These are phyloP conservation scores for Saprolegnia parasitica DNA, from an alignment of 352 stramenopile genomes.

Conservation along the genomic window DNA sequence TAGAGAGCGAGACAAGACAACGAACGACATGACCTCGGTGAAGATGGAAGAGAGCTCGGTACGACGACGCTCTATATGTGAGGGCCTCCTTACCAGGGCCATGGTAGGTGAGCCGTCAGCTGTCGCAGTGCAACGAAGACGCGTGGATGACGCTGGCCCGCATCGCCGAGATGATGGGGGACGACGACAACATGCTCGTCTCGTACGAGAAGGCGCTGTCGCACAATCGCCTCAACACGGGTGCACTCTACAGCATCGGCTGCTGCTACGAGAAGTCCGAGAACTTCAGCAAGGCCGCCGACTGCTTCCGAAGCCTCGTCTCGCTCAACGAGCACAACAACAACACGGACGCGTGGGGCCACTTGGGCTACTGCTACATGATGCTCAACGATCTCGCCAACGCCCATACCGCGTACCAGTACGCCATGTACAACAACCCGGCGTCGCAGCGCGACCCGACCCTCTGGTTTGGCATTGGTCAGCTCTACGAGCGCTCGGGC, in stretches of 20 bases:
- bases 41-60: slow-evolving; percentile 73
- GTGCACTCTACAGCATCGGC: slow-evolving; percentile 74
- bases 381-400: slow-evolving; percentile 88
- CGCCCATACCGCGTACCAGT: slow-evolving; percentile 81
- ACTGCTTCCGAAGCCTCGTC: slow-evolving; percentile 81
- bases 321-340: slow-evolving; percentile 63
- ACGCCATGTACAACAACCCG: slow-evolving; percentile 87
- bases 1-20: background rate
- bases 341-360: slow-evolving; percentile 80
- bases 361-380: slow-evolving; percentile 83
- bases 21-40: slow-evolving; percentile 52
- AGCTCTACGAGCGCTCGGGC: slow-evolving; percentile 79
- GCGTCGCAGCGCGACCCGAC: slow-evolving; percentile 83
- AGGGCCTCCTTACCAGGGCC: background rate
- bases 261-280: slow-evolving; percentile 85
- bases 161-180: slow-evolving; percentile 87
- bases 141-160: slow-evolving; percentile 75
- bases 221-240: slow-evolving; percentile 82
- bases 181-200: slow-evolving; percentile 85
- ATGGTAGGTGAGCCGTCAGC: slow-evolving; percentile 44
- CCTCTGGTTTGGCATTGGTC: slow-evolving; percentile 85
- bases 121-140: slow-evolving; percentile 75
- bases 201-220: slow-evolving; percentile 85
- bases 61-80: background rate
- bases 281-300: slow-evolving; percentile 82